Conservation (phyloP, 2,329 filamentous ascomycete genomes). For the Geosmithia putterillii region DNA sequence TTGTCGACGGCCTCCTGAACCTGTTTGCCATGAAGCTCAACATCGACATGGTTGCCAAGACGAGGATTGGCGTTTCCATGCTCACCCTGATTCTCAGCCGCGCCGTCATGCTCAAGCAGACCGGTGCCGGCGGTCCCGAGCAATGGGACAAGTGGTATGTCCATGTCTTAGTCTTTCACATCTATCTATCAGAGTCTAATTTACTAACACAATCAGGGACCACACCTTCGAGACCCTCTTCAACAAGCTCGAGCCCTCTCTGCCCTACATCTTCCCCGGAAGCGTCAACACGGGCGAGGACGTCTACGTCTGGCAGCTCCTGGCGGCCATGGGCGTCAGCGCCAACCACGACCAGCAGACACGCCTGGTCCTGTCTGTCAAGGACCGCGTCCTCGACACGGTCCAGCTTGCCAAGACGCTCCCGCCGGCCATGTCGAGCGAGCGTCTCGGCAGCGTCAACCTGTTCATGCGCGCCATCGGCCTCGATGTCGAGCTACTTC, state of each 20-base stretch:
- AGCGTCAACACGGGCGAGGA: conserved; percentile 86
- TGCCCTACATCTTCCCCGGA: conserved; percentile 80
- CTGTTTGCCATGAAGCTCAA: conserved; percentile 76
- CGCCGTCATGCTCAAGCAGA: conserved; percentile 85
- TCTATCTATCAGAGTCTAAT: background rate
- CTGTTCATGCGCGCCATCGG: conserved; percentile 98
- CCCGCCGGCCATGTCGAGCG: conserved; percentile 71
- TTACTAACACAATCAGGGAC: conserved; percentile 41
- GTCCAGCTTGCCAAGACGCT: conserved; percentile 81
- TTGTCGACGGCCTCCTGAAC: conserved; percentile 81
- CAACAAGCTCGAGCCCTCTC: conserved; percentile 69
- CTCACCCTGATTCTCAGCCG: conserved; percentile 90
- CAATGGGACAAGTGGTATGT: conserved; percentile 71
- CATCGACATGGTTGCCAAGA: conserved; percentile 72
- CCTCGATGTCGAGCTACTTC: conserved; percentile 75
- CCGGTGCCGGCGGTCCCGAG: conserved; percentile 53
- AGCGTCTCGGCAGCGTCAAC: conserved; percentile 85
- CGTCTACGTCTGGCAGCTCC: conserved; percentile 95
- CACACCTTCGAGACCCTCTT: conserved; percentile 78
- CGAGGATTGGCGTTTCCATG: conserved; percentile 78
- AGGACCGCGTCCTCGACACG: conserved; percentile 96
- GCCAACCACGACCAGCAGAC: conserved; percentile 93
- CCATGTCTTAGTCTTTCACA: background rate
- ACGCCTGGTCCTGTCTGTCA: conserved; percentile 84
- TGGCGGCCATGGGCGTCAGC: conserved; percentile 88